A percentile compares a stretch with the other conserved stretches of the same genome.
Evolutionary conservation across 1,139 yeast species (phyloP).

Genomic region (Diutina rugosa): DNA sequence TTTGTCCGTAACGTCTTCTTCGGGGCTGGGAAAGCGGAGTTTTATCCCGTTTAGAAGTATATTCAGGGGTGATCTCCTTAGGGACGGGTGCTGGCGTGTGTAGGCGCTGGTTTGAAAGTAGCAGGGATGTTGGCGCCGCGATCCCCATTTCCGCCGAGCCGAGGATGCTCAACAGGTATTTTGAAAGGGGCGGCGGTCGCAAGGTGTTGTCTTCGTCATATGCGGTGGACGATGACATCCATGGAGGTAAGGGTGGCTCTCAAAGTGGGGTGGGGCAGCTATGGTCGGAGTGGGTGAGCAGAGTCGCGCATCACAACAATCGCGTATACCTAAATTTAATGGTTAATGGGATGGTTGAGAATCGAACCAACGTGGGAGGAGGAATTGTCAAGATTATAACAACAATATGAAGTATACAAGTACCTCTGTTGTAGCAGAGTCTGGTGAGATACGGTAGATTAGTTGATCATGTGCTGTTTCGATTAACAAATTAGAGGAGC

Average conservation of each 20-base stretch:
- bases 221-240: background rate
- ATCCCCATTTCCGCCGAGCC: background rate
- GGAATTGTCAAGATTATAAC: no score
- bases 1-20: background rate
- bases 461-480: no score
- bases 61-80: background rate
- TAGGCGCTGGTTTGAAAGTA: background rate
- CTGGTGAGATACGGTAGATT: no score
- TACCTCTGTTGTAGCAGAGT: no score
- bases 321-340: background rate
- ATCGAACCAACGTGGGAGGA: background rate
- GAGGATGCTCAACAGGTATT: background rate
- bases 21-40: background rate
- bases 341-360: background rate
- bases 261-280: background rate
- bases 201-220: slow-evolving; percentile 1
- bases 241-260: background rate
- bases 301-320: background rate
- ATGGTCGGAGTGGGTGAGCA: background rate
- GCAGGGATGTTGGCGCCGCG: background rate
- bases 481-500: no score
- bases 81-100: background rate
- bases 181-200: background rate
- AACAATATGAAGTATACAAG: no score
- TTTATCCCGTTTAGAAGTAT: background rate